phyloP scores from a whole-genome alignment of 306 rosid genomes.

The Vigna mungo region DNA sequence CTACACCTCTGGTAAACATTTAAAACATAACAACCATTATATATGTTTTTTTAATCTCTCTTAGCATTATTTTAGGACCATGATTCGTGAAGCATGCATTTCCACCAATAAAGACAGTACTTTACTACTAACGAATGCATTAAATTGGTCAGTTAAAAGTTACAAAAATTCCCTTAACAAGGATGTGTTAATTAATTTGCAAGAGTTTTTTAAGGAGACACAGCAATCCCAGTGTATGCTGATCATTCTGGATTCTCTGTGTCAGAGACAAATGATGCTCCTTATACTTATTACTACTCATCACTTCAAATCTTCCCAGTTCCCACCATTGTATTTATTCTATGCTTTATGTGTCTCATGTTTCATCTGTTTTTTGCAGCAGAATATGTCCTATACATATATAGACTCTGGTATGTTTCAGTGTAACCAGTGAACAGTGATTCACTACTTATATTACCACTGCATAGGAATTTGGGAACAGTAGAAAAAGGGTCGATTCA shows the following conservation, averaged over 20 bases:
- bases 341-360: constrained; percentile 24
- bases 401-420: constrained; percentile 17
- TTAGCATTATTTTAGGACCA: not conserved
- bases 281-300: constrained; percentile 25
- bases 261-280: constrained; percentile 37
- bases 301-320: not conserved
- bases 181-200: not conserved
- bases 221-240: constrained; percentile 31
- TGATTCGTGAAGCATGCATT: constrained; percentile 20
- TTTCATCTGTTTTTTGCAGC: constrained; percentile 7
- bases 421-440: constrained; percentile 15
- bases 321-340: constrained; percentile 30
- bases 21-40: not conserved
- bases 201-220: constrained; percentile 13
- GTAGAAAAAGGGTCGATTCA: constrained; percentile 16
- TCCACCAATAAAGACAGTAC: not conserved
- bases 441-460: not conserved
- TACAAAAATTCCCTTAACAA: constrained; percentile 3
- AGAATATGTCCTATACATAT: constrained; percentile 20
- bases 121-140: not conserved
- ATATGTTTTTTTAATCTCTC: not conserved
- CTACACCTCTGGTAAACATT: too few species aligned
- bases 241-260: constrained; percentile 10
- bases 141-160: constrained; percentile 6
- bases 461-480: not conserved